Base-by-base conservation (phyloP, 306 rosid species). In the Rosa rugosa region DNA sequence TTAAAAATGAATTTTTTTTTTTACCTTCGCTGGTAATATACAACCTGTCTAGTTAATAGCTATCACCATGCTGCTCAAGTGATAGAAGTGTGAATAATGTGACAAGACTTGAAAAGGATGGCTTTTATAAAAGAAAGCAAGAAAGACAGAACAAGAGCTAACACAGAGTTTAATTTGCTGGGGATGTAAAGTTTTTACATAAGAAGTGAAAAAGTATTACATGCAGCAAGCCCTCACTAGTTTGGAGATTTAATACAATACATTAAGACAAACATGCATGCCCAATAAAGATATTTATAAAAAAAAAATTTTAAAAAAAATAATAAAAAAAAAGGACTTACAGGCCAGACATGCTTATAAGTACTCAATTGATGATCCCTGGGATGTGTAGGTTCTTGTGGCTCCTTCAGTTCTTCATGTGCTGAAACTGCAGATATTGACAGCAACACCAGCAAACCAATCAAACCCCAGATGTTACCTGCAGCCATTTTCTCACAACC, bases 281-380 rank as follows among this genome's bases (percentile, higher is more conserved):
- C 40, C 40, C 5, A 49, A 47, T 56, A n/a, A 60, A 9, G n/a
- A 11, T 41, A 51, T 50, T 11, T 6, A 54, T 56, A 31, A 31
- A 2, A 31, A 31, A 31, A 16, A 36, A 27, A 27, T 27, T 27
- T 1, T 27, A 2, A 31, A 31, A 31, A 16, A 36, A 27, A 27
- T 27, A 1, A 27, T 27, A 27, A 0, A 78, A 72, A 63, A 22
- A 56, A 27, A 5, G 23, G 70, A 80, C 82, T 82, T 81, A 90
- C 97, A 72, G 94, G 97, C 97, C 97, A 91, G 65, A 88, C 88
- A 70, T 88, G 92, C 6, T 75, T 84, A 64, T 91, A 91, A 67
- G 69, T 36, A 36, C 88, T 84, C 6, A 89, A 81, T 67, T 80
- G 78, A 44, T 68, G 50, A 68, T 4, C 31, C 41, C 50, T 20